Base-by-base conservation (phyloP, 805 yeast species). In the Candida fluviatilis region DNA sequence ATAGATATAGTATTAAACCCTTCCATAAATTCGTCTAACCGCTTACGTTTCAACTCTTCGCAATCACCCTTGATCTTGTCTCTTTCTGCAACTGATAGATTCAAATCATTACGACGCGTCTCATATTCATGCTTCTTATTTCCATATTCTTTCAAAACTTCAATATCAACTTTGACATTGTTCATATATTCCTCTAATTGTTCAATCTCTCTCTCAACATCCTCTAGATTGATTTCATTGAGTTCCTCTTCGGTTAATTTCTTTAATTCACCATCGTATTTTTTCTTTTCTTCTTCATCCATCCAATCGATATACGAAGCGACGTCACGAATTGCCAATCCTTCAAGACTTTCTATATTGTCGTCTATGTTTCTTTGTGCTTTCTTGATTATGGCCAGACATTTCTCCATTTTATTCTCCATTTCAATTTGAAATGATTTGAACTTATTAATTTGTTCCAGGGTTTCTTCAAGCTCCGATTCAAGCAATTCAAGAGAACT, bases 11-110 rank as follows among this genome's bases (percentile, higher is more conserved):
- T 73, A 47, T 81, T 77, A 65, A 95, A 93, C 0, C 99, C 99
- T 45, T 76, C 78, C 95, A 89, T 89, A 54, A 93, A 93, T 58
- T 93, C 97, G 45, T 82, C 89, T 38, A 84, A 69, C 37, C 98
- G 69, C 42, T 73, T 78, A 39, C 82, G 76, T 56, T 83, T 83
- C 48, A 88, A 66, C 12, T 77, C 82, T 51, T 86, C 95, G 37
- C 82, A 73, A 35, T 67, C 61, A 32, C 63, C 69, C 47, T 84
- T 79, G 42, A 79, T 67, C 13, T 64, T 66, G 47, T 91, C 95
- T 51, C 96, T 74, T 40, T 69, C 58, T 14, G 62, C 61, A 2
- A 88, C 82, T 0, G 96, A 81, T 15, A 64, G 66, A 48, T 84
- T 84, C 49, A 91, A 64, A 41, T 84, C 93, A 0, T 56, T 49